Evolutionary conservation across 495 filamentous ascomycete genomes (phyloP).

Genomic region (Penicilliopsis zonata): DNA sequence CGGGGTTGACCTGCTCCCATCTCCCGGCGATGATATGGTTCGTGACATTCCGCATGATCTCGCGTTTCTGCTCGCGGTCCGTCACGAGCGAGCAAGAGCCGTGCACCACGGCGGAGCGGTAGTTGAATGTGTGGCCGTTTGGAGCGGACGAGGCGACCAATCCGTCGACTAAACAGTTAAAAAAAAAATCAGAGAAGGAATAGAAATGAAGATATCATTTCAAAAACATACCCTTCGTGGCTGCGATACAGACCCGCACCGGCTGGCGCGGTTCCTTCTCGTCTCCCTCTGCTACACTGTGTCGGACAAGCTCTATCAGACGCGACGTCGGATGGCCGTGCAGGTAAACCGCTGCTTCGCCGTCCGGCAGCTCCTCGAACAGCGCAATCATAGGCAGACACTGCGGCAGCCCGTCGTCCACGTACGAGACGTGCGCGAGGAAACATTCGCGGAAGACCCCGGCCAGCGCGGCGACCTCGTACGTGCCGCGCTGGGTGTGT

Average conservation of each 20-base stretch:
- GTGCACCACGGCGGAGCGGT: conserved; percentile 52
- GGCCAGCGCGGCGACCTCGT: background rate
- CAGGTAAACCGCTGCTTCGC: conserved; percentile 1
- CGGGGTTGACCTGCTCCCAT: conserved; percentile 22
- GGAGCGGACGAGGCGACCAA: conserved; percentile 18
- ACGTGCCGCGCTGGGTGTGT: background rate
- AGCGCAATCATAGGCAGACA: conserved; percentile 3
- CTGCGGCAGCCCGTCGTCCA: conserved; percentile 2
- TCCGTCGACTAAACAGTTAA: conserved; percentile 6
- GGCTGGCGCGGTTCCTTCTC: background rate
- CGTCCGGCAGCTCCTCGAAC: background rate
- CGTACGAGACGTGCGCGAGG: conserved; percentile 2
- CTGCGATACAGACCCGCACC: conserved; percentile 1
- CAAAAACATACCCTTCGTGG: conserved; percentile 1
- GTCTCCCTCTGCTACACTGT: background rate
- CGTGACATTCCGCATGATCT: conserved; percentile 54
- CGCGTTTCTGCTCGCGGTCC: conserved; percentile 44
- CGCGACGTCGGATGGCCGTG: conserved; percentile 1
- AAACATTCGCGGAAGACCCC: background rate
- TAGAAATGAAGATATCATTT: background rate
- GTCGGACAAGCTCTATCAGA: background rate
- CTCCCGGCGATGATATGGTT: conserved; percentile 42
- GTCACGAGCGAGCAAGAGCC: conserved; percentile 44
- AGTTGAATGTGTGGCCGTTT: conserved; percentile 55
- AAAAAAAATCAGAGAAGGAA: too few species aligned